A percentile compares a stretch with the other conserved stretches of the same genome.
Conservation (phyloP, 257 asterid genomes). For the Fraxinus anomala region DNA sequence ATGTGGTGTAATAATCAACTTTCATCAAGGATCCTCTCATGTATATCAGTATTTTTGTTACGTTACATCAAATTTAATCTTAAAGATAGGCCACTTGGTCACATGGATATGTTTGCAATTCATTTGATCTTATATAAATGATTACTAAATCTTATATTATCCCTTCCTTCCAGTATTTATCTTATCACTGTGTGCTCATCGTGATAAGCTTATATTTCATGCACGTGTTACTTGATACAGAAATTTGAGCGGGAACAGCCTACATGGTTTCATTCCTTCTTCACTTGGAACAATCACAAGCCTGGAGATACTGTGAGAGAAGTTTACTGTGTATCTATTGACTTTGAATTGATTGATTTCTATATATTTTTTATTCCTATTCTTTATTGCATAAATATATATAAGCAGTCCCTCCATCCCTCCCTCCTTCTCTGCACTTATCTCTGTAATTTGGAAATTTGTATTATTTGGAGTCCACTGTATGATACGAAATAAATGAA, state of each 20-base stretch:
- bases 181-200: neutral
- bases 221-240: slow-evolving; percentile 41
- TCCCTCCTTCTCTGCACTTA: neutral
- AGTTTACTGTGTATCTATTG: slow-evolving; percentile 7
- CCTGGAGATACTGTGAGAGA: slow-evolving; percentile 74
- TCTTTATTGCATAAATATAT: neutral
- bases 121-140: neutral
- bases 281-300: slow-evolving; percentile 68
- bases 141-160: neutral
- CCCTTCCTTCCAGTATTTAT: slow-evolving; percentile 4
- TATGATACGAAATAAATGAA: neutral
- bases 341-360: neutral
- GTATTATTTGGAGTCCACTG: neutral
- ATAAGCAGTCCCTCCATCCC: neutral
- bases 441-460: neutral
- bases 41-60: neutral
- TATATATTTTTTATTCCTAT: neutral
- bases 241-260: slow-evolving; percentile 90
- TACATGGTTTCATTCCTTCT: slow-evolving; percentile 76
- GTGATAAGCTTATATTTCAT: slow-evolving; percentile 9
- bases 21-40: neutral
- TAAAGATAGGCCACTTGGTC: neutral
- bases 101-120: neutral
- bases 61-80: neutral
- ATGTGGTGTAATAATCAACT: slow-evolving; percentile 7